Evolutionary conservation across 805 yeast species (phyloP), one percentile per base, ranked within the genome.

Genomic region (Teunomyces panamensis): DNA sequence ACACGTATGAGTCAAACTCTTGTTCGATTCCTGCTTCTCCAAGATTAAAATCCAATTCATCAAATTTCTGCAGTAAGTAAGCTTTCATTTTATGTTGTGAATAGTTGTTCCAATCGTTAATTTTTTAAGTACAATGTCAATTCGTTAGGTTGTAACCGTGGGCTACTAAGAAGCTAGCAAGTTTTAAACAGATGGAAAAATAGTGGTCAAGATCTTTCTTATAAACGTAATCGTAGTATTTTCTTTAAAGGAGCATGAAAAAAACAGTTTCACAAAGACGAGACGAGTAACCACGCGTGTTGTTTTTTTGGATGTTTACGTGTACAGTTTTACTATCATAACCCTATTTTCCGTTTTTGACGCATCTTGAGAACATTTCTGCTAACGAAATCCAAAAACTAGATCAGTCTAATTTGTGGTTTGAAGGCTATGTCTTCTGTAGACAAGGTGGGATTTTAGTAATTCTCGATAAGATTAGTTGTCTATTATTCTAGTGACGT

Each of bases 41-140:
- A 9, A 37, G 27, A 26, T 26, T 37, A 27, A 44, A 42, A 30
- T 46, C 49, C 27, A 46, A 37, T 14, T 37, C 41, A n/a, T 37
- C 28, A n/a, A 37, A 26, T n/a, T 37, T 37, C 41, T 37, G 41
- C 16, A 37, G 41, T 26, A 37, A 20, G 14, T 37, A 26, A 5
- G 41, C 41, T 24, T 37, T 37, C 41, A 37, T 37, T 17, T 11
- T 13, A 9, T n/a, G 34, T 20, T 32, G 17, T n/a, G 34, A 16
- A n/a, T 4, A 9, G 14, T 32, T 8, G 14, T 2, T 32, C 34
- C 13, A 32, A 32, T 7, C 14, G 13, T n/a, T 32, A 14, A 32
- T 9, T 13, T 14, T 13, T 32, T 14, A 13, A 16, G 34, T 9
- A 16, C 9, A 32, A 5, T n/a, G 16, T 13, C 34, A 32, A 32